These are phyloP conservation scores for Aphanomyces invadans DNA, from an alignment of 352 stramenopile species.

Conservation along the genomic window DNA sequence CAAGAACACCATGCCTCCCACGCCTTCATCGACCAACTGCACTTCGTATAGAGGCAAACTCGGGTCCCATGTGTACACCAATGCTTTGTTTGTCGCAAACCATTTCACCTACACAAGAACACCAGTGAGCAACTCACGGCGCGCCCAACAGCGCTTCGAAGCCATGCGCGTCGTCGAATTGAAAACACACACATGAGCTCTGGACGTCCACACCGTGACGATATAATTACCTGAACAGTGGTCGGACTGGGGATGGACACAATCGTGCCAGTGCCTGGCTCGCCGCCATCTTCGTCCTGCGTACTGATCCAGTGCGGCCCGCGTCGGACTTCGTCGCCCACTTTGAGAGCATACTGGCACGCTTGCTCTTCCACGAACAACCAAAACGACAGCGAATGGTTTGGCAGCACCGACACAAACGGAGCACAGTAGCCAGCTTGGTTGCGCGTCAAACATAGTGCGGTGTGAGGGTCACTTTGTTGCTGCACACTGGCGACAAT, in stretches of 20 bases:
- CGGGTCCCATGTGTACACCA: constrained; percentile 48
- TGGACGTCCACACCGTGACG: background rate
- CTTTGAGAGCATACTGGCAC: constrained; percentile 48
- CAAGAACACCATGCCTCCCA: constrained; percentile 57
- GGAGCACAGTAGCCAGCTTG: background rate
- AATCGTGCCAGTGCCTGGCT: constrained; percentile 35
- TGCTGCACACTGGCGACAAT: constrained; percentile 30
- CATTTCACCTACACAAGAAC: constrained; percentile 34
- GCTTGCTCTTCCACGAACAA: constrained; percentile 41
- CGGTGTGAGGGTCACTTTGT: background rate
- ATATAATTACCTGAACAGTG: constrained; percentile 37
- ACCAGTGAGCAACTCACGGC: too few relatives aligned
- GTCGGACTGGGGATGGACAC: constrained; percentile 36
- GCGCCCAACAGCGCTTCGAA: too few relatives aligned
- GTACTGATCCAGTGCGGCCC: constrained; percentile 43
- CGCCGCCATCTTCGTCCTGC: constrained; percentile 26
- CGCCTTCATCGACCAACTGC: constrained; percentile 44
- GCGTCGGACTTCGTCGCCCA: constrained; percentile 56
- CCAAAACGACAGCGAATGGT: constrained; percentile 76
- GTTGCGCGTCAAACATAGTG: background rate
- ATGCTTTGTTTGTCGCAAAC: constrained; percentile 29
- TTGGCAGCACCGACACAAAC: constrained; percentile 25
- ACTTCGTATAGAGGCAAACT: constrained; percentile 46
- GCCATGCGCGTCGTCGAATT: too few relatives aligned
- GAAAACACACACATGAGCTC: background rate